Evolutionary conservation across 352 stramenopile species (phyloP).

Genomic region (Globisporangium canariense): DNA sequence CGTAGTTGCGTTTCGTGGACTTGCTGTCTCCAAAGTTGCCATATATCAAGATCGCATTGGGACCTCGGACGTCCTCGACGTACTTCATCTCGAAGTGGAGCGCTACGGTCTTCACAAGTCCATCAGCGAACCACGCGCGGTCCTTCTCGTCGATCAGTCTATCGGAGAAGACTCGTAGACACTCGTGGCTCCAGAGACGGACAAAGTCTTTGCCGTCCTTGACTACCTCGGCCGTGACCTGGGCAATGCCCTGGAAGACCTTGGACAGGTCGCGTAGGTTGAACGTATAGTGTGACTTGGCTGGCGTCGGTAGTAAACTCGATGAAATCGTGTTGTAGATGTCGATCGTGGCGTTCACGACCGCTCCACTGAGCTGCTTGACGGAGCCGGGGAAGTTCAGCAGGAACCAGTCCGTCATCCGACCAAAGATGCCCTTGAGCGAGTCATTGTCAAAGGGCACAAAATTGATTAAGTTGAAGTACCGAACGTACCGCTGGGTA

Average conservation of each 20-base stretch:
- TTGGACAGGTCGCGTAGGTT: slow-evolving; percentile 93
- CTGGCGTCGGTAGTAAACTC: slow-evolving; percentile 89
- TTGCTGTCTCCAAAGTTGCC: slow-evolving; percentile 88
- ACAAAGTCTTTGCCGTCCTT: slow-evolving; percentile 86
- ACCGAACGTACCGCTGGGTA: slow-evolving; percentile 90
- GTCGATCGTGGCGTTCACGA: slow-evolving; percentile 88
- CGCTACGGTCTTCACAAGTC: slow-evolving; percentile 65
- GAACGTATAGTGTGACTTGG: slow-evolving; percentile 94
- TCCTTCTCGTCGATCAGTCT: slow-evolving; percentile 89
- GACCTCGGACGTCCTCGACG: slow-evolving; percentile 47
- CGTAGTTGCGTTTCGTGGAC: slow-evolving; percentile 72
- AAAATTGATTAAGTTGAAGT: slow-evolving; percentile 94
- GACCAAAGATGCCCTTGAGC: slow-evolving; percentile 83
- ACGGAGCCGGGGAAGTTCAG: slow-evolving; percentile 74
- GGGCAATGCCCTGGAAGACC: slow-evolving; percentile 90
- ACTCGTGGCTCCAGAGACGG: slow-evolving; percentile 91
- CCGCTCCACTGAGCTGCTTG: slow-evolving; percentile 61
- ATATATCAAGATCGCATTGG: slow-evolving; percentile 80
- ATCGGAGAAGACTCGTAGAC: slow-evolving; percentile 89
- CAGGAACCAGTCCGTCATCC: slow-evolving; percentile 91
- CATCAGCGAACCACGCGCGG: slow-evolving; percentile 81
- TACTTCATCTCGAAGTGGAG: slow-evolving; percentile 83
- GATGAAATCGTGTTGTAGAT: slow-evolving; percentile 91
- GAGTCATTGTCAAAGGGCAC: slow-evolving; percentile 89
- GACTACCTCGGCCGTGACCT: slow-evolving; percentile 72